These are phyloP conservation scores for Tubosaeta brunneosetosa DNA, from an alignment of 768 basidiomycete genomes.

Conservation along the genomic window DNA sequence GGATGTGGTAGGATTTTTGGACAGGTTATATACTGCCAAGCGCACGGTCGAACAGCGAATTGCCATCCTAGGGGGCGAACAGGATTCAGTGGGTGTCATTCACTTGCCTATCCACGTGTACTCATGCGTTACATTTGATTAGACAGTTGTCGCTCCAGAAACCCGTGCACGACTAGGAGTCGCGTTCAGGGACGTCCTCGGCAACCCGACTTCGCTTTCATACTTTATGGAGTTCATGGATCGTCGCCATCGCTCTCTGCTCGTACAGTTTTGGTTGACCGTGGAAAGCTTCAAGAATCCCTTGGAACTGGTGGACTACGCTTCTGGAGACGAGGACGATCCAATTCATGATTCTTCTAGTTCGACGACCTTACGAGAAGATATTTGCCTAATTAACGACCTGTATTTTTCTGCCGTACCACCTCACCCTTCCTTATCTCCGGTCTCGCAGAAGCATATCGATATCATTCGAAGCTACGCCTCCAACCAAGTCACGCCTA, in stretches of 20 bases:
- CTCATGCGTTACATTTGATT: constrained; percentile 4
- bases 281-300: constrained; percentile 98
- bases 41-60: constrained; percentile 85
- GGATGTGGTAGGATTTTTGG: constrained; percentile 81
- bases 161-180: constrained; percentile 44
- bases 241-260: constrained; percentile 71
- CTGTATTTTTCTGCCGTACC: constrained; percentile 71
- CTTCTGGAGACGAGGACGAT: constrained; percentile 57
- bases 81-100: constrained; percentile 46
- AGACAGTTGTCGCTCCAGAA: constrained; percentile 44
- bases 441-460: constrained; percentile 67
- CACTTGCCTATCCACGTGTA: background rate
- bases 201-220: constrained; percentile 85
- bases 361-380: constrained; percentile 69
- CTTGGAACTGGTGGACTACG: constrained; percentile 70
- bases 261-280: constrained; percentile 96
- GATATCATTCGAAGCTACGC: constrained; percentile 67
- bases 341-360: constrained; percentile 53
- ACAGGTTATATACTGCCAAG: constrained; percentile 85
- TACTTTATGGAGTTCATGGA: constrained; percentile 99
- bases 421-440: constrained; percentile 53
- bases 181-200: constrained; percentile 72
- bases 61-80: constrained; percentile 66
- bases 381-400: constrained; percentile 85
- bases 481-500: constrained; percentile 42